phyloP scores from a whole-genome alignment of 139 green algal species.

The Coelastrella sp. region DNA sequence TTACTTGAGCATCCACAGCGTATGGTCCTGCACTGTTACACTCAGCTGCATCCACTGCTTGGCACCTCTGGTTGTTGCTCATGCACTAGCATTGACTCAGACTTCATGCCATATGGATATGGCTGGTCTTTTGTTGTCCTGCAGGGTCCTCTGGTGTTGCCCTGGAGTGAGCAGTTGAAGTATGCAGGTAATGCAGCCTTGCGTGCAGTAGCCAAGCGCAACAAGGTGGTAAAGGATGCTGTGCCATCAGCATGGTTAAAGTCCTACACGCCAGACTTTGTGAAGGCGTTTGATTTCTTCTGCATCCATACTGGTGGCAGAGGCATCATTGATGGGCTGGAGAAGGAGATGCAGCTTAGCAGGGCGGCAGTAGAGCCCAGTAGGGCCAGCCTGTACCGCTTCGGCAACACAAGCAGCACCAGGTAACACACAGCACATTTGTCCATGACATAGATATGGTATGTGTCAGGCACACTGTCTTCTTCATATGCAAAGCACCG shows the following conservation, averaged over 20 bases:
- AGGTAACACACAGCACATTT: neutral
- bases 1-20: too few species aligned
- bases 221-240: conserved; percentile 24
- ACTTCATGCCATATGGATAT: conserved; percentile 51
- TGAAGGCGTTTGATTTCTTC: conserved; percentile 76
- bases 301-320: conserved; percentile 77
- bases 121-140: too few species aligned
- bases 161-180: conserved; percentile 63
- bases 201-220: conserved; percentile 52
- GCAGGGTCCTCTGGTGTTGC: conserved; percentile 68
- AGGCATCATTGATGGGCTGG: conserved; percentile 73
- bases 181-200: conserved; percentile 56
- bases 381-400: conserved; percentile 51
- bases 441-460: neutral
- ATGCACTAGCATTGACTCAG: neutral
- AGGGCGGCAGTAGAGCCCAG: conserved; percentile 56
- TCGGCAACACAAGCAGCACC: conserved; percentile 55
- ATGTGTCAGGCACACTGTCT: neutral
- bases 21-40: too few species aligned
- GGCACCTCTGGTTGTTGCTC: neutral
- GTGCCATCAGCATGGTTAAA: conserved; percentile 62
- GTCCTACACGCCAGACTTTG: conserved; percentile 76
- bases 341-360: conserved; percentile 67
- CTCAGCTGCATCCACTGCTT: too few species aligned
- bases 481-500: conserved; percentile 34